phyloP scores from a whole-genome alignment of 768 basidiomycete species.

The Mycena polygramma region DNA sequence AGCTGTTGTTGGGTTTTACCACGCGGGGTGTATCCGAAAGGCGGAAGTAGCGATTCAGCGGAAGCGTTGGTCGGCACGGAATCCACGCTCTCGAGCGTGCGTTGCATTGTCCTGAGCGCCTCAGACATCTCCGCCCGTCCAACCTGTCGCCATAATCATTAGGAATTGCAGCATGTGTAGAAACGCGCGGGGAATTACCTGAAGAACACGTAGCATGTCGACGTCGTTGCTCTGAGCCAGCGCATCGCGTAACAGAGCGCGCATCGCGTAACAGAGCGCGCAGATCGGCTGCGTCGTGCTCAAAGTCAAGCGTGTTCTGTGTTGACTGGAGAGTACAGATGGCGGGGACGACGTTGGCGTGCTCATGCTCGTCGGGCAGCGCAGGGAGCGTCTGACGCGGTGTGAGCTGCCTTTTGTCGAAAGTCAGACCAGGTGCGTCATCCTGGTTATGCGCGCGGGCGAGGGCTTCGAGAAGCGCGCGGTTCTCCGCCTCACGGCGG shows the following conservation, averaged over 20 bases:
- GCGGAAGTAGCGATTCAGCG: background rate
- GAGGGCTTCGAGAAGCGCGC: slow-evolving; percentile 51
- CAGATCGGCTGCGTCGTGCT: slow-evolving; percentile 67
- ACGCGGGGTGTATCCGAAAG: slow-evolving; percentile 29
- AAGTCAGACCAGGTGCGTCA: slow-evolving; percentile 14
- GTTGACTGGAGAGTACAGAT: slow-evolving; percentile 38
- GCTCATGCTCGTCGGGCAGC: slow-evolving; percentile 7
- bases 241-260: slow-evolving; percentile 71
- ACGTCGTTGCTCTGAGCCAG: slow-evolving; percentile 71
- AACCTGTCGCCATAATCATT: slow-evolving; percentile 47
- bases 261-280: slow-evolving; percentile 67
- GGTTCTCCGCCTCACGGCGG: slow-evolving; percentile 51
- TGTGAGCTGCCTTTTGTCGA: slow-evolving; percentile 25
- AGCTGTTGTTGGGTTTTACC: slow-evolving; percentile 15
- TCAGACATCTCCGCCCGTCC: slow-evolving; percentile 80
- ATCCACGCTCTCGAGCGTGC: slow-evolving; percentile 66
- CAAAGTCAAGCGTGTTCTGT: slow-evolving; percentile 64
- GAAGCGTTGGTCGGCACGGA: too few relatives aligned
- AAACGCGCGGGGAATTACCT: slow-evolving; percentile 47
- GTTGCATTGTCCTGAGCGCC: slow-evolving; percentile 83
- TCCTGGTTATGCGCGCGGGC: slow-evolving; percentile 29
- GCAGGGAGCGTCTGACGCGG: slow-evolving; percentile 12
- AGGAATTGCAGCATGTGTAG: background rate
- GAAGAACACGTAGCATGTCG: slow-evolving; percentile 72
- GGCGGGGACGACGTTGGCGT: slow-evolving; percentile 39